These are phyloP conservation scores for Emmonsia crescens DNA, from an alignment of 2,329 filamentous ascomycete species.

Conservation along the genomic window DNA sequence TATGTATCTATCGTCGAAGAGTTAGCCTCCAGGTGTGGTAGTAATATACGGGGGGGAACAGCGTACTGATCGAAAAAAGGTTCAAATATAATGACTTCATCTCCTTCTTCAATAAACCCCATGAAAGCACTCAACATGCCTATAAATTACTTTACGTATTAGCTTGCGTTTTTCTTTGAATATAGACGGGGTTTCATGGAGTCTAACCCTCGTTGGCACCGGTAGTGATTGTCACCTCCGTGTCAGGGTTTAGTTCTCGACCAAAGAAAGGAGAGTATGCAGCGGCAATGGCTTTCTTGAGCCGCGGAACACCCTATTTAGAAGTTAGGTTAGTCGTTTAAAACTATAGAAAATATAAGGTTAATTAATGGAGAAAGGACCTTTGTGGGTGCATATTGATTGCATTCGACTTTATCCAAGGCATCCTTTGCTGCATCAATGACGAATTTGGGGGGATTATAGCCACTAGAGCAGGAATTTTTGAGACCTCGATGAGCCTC, in stretches of 20 bases:
- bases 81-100: conserved; percentile 97
- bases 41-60: conserved; percentile 35
- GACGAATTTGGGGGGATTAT: conserved; percentile 87
- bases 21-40: conserved; percentile 1
- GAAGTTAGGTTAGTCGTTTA: not conserved
- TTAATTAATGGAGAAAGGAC: conserved; percentile 24
- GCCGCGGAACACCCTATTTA: conserved; percentile 61
- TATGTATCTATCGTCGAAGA: conserved; percentile 54
- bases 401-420: conserved; percentile 86
- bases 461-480: conserved; percentile 44
- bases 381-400: conserved; percentile 96
- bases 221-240: conserved; percentile 89
- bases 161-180: not conserved
- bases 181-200: not conserved
- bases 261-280: conserved; percentile 88
- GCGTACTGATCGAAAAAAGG: conserved; percentile 91
- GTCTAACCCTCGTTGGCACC: conserved; percentile 39
- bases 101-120: conserved; percentile 87
- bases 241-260: conserved; percentile 70
- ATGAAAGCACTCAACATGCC: conserved; percentile 96
- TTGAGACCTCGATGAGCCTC: not conserved
- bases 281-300: conserved; percentile 87
- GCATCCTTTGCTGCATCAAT: conserved; percentile 83
- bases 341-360: not conserved
- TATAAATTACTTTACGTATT: conserved; percentile 18